A percentile compares a stretch with the other conserved stretches of the same genome.
phyloP scores from a whole-genome alignment of 2,329 filamentous ascomycete species.

The Botrytis hyacinthi region DNA sequence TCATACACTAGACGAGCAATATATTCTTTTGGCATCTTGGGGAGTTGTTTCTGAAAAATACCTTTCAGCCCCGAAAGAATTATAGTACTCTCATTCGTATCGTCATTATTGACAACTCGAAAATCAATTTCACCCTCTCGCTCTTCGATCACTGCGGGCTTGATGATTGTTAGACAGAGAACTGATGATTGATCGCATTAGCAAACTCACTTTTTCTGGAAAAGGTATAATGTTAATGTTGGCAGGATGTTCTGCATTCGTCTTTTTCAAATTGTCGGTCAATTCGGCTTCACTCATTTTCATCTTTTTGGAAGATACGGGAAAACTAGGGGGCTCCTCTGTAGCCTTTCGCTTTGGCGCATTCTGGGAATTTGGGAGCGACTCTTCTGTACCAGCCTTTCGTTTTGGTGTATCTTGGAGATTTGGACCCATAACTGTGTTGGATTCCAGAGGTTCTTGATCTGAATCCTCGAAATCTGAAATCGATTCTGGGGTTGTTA shows the following conservation, averaged over 20 bases:
- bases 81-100: slow-evolving; percentile 80
- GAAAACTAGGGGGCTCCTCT: slow-evolving; percentile 59
- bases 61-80: slow-evolving; percentile 95
- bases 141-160: slow-evolving; percentile 91
- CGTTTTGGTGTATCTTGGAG: neutral
- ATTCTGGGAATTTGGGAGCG: neutral
- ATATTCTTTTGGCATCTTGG: slow-evolving; percentile 99
- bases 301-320: slow-evolving; percentile 62
- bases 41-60: slow-evolving; percentile 96
- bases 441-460: neutral
- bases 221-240: slow-evolving; percentile 75
- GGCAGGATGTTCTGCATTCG: slow-evolving; percentile 48
- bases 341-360: slow-evolving; percentile 67
- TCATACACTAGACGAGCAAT: slow-evolving; percentile 97
- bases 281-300: slow-evolving; percentile 50
- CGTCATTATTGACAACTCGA: slow-evolving; percentile 96
- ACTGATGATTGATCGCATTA: neutral
- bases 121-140: slow-evolving; percentile 94
- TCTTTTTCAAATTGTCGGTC: slow-evolving; percentile 44
- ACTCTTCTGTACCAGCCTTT: neutral
- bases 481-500: neutral
- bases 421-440: neutral
- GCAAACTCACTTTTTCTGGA: slow-evolving; percentile 70
- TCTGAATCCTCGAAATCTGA: neutral
- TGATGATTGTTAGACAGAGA: slow-evolving; percentile 5